These are phyloP conservation scores for Pelargonium cotyledonis DNA, from an alignment of 441 rosid genomes.

Conservation along the genomic window DNA sequence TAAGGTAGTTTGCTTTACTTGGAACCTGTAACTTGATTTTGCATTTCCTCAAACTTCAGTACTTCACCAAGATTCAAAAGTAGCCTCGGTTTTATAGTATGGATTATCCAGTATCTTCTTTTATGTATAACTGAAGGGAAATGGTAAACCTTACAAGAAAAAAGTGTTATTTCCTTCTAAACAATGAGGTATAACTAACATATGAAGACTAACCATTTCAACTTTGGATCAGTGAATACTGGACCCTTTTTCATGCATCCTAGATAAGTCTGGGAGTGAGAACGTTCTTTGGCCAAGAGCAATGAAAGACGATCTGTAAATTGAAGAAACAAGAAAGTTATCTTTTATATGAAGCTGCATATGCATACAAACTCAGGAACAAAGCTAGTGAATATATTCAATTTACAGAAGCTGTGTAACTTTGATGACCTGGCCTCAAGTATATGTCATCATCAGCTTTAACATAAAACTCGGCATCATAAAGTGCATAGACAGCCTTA, in stretches of 20 bases:
- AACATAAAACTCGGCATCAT: slow-evolving; percentile 78
- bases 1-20: not conserved
- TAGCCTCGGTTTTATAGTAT: no score
- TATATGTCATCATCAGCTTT: slow-evolving; percentile 95
- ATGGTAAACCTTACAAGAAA: not conserved
- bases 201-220: slow-evolving; percentile 56
- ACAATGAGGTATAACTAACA: not conserved
- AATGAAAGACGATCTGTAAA: slow-evolving; percentile 67
- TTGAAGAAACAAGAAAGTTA: slow-evolving; percentile 16
- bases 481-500: slow-evolving; percentile 75
- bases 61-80: not conserved
- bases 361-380: not conserved
- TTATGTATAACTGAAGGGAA: not conserved
- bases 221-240: slow-evolving; percentile 72
- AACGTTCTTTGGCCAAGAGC: slow-evolving; percentile 70
- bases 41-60: not conserved
- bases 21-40: not conserved
- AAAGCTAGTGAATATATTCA: not conserved
- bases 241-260: slow-evolving; percentile 96
- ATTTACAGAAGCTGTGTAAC: slow-evolving; percentile 10
- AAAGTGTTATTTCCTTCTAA: not conserved
- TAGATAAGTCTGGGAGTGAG: slow-evolving; percentile 76
- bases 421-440: slow-evolving; percentile 66
- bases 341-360: not conserved
- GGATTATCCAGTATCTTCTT: not conserved